These are phyloP conservation scores for Plantago elongata DNA, from an alignment of 257 asterid genomes.

Conservation along the genomic window DNA sequence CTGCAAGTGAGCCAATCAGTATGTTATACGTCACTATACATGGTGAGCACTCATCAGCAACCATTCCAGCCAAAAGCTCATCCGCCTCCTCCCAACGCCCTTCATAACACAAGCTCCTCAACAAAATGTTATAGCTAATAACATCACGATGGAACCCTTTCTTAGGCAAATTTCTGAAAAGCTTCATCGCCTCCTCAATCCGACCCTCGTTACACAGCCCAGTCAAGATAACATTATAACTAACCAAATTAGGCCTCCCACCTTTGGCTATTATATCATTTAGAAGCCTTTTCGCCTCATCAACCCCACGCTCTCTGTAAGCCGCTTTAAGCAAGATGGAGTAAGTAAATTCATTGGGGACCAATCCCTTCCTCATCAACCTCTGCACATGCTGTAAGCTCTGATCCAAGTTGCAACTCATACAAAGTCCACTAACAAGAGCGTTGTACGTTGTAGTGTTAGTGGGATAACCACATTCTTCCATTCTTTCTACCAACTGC, in stretches of 20 bases:
- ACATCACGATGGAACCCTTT: conserved; percentile 75
- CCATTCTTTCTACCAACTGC: conserved; percentile 85
- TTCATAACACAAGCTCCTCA: conserved; percentile 73
- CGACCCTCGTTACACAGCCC: conserved; percentile 80
- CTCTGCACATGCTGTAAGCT: conserved; percentile 62
- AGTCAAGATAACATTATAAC: conserved; percentile 74
- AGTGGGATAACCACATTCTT: conserved; percentile 64
- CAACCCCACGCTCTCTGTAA: conserved; percentile 72
- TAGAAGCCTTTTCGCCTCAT: conserved; percentile 70
- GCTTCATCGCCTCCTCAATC: conserved; percentile 67
- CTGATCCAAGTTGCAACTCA: conserved; percentile 58
- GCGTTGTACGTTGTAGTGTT: conserved; percentile 68
- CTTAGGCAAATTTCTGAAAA: conserved; percentile 57
- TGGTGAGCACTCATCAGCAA: conserved; percentile 56
- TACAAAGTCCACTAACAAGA: conserved; percentile 77
- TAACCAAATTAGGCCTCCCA: conserved; percentile 73
- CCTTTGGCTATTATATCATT: conserved; percentile 65
- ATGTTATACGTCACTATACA: conserved; percentile 69
- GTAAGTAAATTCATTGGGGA: conserved; percentile 81
- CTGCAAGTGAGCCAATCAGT: conserved; percentile 58
- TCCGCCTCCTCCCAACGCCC: conserved; percentile 89
- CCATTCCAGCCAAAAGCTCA: conserved; percentile 72
- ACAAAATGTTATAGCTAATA: conserved; percentile 77
- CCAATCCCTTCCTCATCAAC: conserved; percentile 66
- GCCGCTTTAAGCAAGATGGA: conserved; percentile 91